Evolutionary conservation across 805 yeast species (phyloP), one percentile per base, ranked within the genome.

Genomic region (Metschnikowia proteae): DNA sequence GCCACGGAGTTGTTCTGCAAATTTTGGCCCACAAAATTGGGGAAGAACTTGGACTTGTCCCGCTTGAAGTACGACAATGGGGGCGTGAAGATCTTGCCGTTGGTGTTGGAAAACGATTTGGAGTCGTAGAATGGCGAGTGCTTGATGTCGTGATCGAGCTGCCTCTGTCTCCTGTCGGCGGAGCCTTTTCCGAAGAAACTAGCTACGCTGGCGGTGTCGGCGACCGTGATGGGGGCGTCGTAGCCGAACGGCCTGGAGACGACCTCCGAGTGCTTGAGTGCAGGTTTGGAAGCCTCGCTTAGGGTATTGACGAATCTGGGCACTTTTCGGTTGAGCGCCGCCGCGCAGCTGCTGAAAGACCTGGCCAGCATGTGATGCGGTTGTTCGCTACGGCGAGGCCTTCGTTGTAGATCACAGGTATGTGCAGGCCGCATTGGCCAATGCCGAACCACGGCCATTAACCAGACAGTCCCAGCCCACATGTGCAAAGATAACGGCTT

Each of bases 71-170:
- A 84, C 1, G 90, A 80, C n/a, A 79, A 73, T 1, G 98, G 98
- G 0, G 96, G 80, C 13, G 77, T 71, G 70, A 90, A 94, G 53
- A 91, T 74, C 67, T 90, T 89, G 25, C 98, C 99, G 34, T 82
- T 79, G 2, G 92, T 87, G 57, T 84, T 84, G 30, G 43, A 53
- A 45, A 59, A 73, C 2, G 76, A 71, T 50, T 71, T 71, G 32
- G 73, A 62, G 48, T 73, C 78, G 50, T 69, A 72, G 55, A 72
- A 67, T 5, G 75, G 74, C 10, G 76, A 72, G 53, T 73, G 78
- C 31, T 62, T 63, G 36, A 73, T 62, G 42, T 73, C 78, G 50
- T 71, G 71, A 45, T 73, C 74, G 42, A 73, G 60, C 43, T 68
- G 65, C 51, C 64, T 61, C 46, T 70, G 73, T 51, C 76, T 60